Percentiles rank a stretch among this genome's conserved stretches.
phyloP scores from a whole-genome alignment of 2,329 filamentous ascomycete genomes.

The Alternaria sp. region DNA sequence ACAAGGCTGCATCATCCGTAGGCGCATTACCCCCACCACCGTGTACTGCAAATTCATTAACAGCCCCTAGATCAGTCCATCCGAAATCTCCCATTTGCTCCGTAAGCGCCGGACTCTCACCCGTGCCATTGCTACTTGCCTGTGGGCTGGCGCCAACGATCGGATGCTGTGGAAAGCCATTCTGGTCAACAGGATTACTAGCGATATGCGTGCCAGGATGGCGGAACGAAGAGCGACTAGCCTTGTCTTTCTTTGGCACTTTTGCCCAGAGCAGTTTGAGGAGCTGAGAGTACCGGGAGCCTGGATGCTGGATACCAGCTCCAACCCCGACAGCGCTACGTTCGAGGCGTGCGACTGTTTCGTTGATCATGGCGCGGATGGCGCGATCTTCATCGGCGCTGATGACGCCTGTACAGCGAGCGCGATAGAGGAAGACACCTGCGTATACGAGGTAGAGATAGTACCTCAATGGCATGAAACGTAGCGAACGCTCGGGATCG shows the following conservation, averaged over 20 bases:
- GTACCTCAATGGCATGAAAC: slow-evolving; percentile 59
- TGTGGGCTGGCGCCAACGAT: slow-evolving; percentile 37
- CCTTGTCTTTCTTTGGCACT: slow-evolving; percentile 49
- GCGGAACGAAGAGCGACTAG: slow-evolving; percentile 32
- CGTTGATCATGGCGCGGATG: slow-evolving; percentile 57
- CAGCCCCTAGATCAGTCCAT: slow-evolving; percentile 59
- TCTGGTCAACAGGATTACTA: slow-evolving; percentile 37
- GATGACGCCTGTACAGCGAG: slow-evolving; percentile 59
- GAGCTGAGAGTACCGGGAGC: slow-evolving; percentile 57
- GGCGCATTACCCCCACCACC: slow-evolving; percentile 44
- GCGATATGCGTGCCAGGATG: slow-evolving; percentile 45
- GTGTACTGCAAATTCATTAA: slow-evolving; percentile 59
- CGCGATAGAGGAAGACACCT: slow-evolving; percentile 59
- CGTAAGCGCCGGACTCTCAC: slow-evolving; percentile 53
- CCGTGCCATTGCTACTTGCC: slow-evolving; percentile 50
- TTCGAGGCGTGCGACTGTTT: slow-evolving; percentile 55
- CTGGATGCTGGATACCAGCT: slow-evolving; percentile 55
- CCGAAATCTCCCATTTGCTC: slow-evolving; percentile 60
- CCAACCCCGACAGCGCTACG: slow-evolving; percentile 51
- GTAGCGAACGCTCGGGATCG: slow-evolving; percentile 56
- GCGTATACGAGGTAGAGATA: slow-evolving; percentile 60
- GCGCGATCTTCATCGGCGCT: slow-evolving; percentile 57
- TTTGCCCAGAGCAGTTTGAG: slow-evolving; percentile 59
- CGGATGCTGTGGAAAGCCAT: slow-evolving; percentile 30
- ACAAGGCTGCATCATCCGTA: slow-evolving; percentile 40